phyloP scores from a whole-genome alignment of 1,284 basidiomycete species.

The Rhodotorula sp. region DNA sequence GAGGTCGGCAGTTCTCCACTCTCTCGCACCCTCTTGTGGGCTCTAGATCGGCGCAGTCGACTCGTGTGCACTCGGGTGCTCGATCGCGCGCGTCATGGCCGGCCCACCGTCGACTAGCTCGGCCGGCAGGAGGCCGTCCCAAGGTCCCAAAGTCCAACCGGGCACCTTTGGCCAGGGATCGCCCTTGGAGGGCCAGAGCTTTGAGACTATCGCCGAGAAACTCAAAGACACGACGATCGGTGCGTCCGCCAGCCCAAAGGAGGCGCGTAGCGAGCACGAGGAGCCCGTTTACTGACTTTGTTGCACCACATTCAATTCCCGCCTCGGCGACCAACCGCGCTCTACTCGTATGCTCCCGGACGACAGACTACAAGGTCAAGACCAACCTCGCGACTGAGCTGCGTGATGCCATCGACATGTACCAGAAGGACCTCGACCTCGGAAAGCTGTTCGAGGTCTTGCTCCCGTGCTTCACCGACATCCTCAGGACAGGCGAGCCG shows the following conservation, averaged over 20 bases:
- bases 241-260: neutral
- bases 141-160: slow-evolving; percentile 4
- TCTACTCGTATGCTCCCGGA: neutral
- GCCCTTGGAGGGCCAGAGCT: slow-evolving; percentile 24
- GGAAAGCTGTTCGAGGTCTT: slow-evolving; percentile 59
- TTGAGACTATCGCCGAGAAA: slow-evolving; percentile 28
- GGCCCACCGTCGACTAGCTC: slow-evolving; percentile 27
- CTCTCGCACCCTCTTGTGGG: too few species aligned
- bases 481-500: slow-evolving; percentile 72
- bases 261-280: neutral
- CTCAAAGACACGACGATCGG: slow-evolving; percentile 13
- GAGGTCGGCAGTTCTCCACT: too few species aligned
- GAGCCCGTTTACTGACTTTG: neutral
- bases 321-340: neutral
- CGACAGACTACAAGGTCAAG: slow-evolving; percentile 51
- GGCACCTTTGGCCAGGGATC: slow-evolving; percentile 26
- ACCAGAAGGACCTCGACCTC: slow-evolving; percentile 71
- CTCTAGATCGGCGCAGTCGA: too few species aligned
- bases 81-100: slow-evolving; percentile 11
- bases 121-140: slow-evolving; percentile 9
- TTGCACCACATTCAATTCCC: neutral
- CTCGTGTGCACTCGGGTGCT: too few species aligned
- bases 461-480: slow-evolving; percentile 74
- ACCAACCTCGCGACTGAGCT: slow-evolving; percentile 72
- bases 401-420: slow-evolving; percentile 79